phyloP scores from a whole-genome alignment of 495 filamentous ascomycete species.

The Aspergillus ostianus region DNA sequence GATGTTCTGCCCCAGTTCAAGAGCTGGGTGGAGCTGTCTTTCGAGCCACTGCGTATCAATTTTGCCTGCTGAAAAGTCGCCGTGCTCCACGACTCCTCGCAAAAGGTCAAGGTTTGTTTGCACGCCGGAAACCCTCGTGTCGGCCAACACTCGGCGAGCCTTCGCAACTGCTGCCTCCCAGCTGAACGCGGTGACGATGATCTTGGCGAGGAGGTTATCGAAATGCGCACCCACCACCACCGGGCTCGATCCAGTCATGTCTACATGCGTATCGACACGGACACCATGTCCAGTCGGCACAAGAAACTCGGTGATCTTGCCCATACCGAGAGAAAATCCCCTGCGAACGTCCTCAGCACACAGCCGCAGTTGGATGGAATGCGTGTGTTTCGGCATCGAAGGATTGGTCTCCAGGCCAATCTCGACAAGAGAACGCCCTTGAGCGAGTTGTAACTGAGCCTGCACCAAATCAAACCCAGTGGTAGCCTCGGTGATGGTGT shows the following conservation, averaged over 20 bases:
- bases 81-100: conserved; percentile 49
- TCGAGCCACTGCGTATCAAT: conserved; percentile 62
- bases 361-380: conserved; percentile 57
- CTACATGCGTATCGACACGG: conserved; percentile 54
- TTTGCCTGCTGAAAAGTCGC: conserved; percentile 41
- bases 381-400: conserved; percentile 30
- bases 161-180: conserved; percentile 53
- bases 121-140: conserved; percentile 52
- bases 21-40: conserved; percentile 36
- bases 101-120: conserved; percentile 56
- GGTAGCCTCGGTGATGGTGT: conserved; percentile 54
- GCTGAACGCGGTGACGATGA: conserved; percentile 54
- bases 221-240: conserved; percentile 54
- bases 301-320: conserved; percentile 51
- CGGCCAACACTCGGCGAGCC: conserved; percentile 52
- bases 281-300: conserved; percentile 57
- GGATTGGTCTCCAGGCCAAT: conserved; percentile 35
- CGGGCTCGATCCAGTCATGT: conserved; percentile 26
- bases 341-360: conserved; percentile 56
- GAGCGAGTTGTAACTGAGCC: conserved; percentile 52
- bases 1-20: conserved; percentile 32
- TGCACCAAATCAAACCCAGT: conserved; percentile 56
- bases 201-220: conserved; percentile 59
- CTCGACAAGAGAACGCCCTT: conserved; percentile 44
- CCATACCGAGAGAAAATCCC: conserved; percentile 56